Evolutionary conservation across 805 yeast species (phyloP).

Genomic region (Candida suzukii): DNA sequence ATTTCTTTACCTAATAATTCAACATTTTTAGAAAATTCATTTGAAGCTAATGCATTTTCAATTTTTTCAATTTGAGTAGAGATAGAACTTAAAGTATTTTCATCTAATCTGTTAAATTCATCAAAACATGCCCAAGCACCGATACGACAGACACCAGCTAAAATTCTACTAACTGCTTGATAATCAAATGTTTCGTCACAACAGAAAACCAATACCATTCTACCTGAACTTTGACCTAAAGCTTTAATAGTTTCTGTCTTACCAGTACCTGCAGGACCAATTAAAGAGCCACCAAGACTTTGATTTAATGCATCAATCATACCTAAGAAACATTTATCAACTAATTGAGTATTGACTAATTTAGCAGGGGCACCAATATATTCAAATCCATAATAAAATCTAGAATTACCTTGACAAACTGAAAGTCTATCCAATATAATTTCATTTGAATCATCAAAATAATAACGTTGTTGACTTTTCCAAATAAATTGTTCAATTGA

Average conservation of each 20-base stretch:
- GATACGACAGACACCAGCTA: conserved; percentile 70
- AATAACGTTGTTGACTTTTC: conserved; percentile 48
- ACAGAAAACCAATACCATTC: conserved; percentile 77
- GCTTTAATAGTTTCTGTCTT: conserved; percentile 90
- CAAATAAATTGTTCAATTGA: conserved; percentile 29
- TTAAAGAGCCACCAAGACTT: conserved; percentile 79
- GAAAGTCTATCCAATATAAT: conserved; percentile 24
- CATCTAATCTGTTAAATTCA: conserved; percentile 80
- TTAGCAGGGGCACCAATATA: conserved; percentile 70
- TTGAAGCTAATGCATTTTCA: conserved; percentile 40
- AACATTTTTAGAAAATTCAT: conserved; percentile 14
- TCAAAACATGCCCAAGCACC: conserved; percentile 97
- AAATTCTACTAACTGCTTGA: conserved; percentile 67
- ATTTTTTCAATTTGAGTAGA: conserved; percentile 73
- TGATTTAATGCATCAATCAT: conserved; percentile 72
- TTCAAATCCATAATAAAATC: conserved; percentile 67
- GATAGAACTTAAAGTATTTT: conserved; percentile 70
- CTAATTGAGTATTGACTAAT: conserved; percentile 70
- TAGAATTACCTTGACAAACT: conserved; percentile 46
- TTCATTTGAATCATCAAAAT: conserved; percentile 18
- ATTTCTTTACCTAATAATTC: conserved; percentile 36
- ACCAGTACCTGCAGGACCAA: conserved; percentile 98
- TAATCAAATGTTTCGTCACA: conserved; percentile 89
- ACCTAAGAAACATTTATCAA: conserved; percentile 55
- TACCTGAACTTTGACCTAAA: conserved; percentile 71